Evolutionary conservation across 148 eudicot genomes (phyloP).

Genomic region (Camellia granthamiana): DNA sequence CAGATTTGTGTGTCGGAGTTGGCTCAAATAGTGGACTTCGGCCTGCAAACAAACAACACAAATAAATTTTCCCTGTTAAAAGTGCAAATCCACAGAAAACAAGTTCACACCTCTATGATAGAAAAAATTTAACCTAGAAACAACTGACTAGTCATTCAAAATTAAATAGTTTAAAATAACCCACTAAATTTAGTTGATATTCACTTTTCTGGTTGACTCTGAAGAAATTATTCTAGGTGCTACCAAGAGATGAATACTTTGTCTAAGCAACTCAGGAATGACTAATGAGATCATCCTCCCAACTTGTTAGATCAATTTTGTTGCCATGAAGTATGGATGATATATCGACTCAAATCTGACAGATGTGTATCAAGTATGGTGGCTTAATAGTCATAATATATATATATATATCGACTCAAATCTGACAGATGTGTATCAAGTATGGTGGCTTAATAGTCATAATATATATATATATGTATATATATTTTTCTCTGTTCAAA

Average conservation of each 20-base stretch:
- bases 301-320: not conserved
- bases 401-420: not conserved
- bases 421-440: not conserved
- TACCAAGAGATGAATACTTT: constrained; percentile 2
- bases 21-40: constrained; percentile 81
- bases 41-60: constrained; percentile 44
- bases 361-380: not conserved
- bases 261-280: not conserved
- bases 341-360: not conserved
- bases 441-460: not conserved
- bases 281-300: not conserved
- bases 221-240: not conserved
- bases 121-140: not conserved
- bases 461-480: not conserved
- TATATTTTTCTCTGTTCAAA: not conserved
- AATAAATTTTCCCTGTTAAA: constrained; percentile 9
- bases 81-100: not conserved
- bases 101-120: not conserved
- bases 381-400: not conserved
- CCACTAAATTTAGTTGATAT: not conserved
- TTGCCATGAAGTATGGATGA: not conserved
- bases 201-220: not conserved
- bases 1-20: constrained; percentile 75
- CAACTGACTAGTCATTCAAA: too few relatives aligned
- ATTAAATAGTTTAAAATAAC: not conserved